A percentile compares a stretch with the other conserved stretches of the same genome.
Conservation (phyloP, 139 green algal genomes). For the Haematococcus sp. region DNA sequence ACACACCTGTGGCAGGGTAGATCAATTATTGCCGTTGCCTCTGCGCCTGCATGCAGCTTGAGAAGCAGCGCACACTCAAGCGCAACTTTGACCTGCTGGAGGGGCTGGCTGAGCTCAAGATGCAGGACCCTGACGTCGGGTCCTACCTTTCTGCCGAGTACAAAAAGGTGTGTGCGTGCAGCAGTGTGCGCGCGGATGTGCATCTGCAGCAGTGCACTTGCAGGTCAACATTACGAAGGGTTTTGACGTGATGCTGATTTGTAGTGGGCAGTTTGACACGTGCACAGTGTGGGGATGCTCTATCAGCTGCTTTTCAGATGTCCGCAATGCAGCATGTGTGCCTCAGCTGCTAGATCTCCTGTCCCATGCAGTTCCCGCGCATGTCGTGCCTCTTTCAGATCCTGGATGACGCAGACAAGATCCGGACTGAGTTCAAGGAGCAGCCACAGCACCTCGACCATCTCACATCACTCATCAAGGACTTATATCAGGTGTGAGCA, state of each 20-base stretch:
- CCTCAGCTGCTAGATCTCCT: too few species aligned
- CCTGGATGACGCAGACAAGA: constrained; percentile 21
- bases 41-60: constrained; percentile 29
- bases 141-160: constrained; percentile 43
- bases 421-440: constrained; percentile 42
- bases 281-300: too few species aligned
- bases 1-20: too few species aligned
- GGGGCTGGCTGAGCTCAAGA: constrained; percentile 64
- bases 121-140: constrained; percentile 53
- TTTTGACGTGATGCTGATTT: too few species aligned
- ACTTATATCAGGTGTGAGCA: constrained; percentile 44
- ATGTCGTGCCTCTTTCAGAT: constrained; percentile 3
- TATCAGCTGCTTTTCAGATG: too few species aligned
- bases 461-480: constrained; percentile 48
- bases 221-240: too few species aligned
- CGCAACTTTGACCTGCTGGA: constrained; percentile 49
- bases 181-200: too few species aligned
- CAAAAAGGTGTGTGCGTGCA: constrained; percentile 1
- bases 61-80: constrained; percentile 40
- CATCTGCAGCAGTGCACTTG: too few species aligned
- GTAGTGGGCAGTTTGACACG: too few species aligned
- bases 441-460: constrained; percentile 56
- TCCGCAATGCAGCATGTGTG: too few species aligned
- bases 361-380: too few species aligned
- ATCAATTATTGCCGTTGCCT: too few species aligned